A percentile compares a stretch with the other conserved stretches of the same genome.
Evolutionary conservation across 805 yeast species (phyloP).

Genomic region (Teunomyces kruisii): DNA sequence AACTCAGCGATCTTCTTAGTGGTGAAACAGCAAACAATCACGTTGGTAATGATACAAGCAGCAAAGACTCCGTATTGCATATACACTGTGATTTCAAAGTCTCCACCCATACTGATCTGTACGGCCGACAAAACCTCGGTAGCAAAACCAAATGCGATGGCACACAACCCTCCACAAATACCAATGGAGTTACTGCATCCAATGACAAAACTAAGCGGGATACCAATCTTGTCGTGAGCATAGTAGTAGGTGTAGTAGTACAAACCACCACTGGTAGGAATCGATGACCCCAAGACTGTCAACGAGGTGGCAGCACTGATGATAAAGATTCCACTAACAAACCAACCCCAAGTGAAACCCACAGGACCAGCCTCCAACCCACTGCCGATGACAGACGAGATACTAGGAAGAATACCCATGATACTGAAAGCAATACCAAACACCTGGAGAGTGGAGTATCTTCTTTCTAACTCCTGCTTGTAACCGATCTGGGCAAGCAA

Average conservation of each 20-base stretch:
- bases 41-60: constrained; percentile 56
- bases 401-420: constrained; percentile 69
- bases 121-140: constrained; percentile 59
- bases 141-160: constrained; percentile 72
- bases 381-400: constrained; percentile 52
- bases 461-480: constrained; percentile 64
- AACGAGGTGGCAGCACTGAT: constrained; percentile 57
- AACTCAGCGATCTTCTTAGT: constrained; percentile 56
- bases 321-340: constrained; percentile 54
- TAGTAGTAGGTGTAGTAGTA: constrained; percentile 69
- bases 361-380: constrained; percentile 67
- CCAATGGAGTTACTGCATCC: constrained; percentile 72
- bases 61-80: constrained; percentile 65
- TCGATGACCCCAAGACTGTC: constrained; percentile 65
- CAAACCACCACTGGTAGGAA: constrained; percentile 76
- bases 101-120: constrained; percentile 51
- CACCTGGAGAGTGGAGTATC: constrained; percentile 59
- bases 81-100: constrained; percentile 52
- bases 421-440: constrained; percentile 75
- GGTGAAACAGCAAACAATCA: constrained; percentile 52
- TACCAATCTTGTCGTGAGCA: constrained; percentile 53
- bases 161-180: constrained; percentile 61
- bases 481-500: constrained; percentile 61
- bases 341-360: constrained; percentile 74
- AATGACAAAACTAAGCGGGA: constrained; percentile 58